Conservation (phyloP, 495 filamentous ascomycete genomes). For the Penicillium paradoxum region DNA sequence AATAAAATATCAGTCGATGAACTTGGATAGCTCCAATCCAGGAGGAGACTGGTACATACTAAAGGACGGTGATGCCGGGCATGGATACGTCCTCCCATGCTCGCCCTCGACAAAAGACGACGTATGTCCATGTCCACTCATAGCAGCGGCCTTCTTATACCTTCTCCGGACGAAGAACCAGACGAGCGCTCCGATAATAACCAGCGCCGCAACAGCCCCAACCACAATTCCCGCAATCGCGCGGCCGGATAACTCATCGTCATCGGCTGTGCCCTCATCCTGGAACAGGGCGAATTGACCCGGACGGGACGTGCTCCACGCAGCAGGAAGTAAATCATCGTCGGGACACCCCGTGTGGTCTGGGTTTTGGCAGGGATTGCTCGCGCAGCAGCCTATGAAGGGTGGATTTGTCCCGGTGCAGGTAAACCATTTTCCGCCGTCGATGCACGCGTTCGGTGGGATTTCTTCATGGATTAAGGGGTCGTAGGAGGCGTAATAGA, state of each 20-base stretch:
- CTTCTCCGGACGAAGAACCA: slow-evolving; percentile 19
- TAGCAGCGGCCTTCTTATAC: slow-evolving; percentile 7
- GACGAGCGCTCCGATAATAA: slow-evolving; percentile 32
- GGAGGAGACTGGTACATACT: slow-evolving; percentile 8
- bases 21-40: slow-evolving; percentile 6
- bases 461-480: slow-evolving; percentile 4
- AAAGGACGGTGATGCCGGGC: slow-evolving; percentile 4
- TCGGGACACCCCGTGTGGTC: slow-evolving; percentile 12
- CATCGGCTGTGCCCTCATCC: slow-evolving; percentile 11
- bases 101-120: slow-evolving; percentile 9
- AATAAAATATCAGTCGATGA: slow-evolving; percentile 5
- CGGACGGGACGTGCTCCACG: slow-evolving; percentile 5
- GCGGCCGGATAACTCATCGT: slow-evolving; percentile 9
- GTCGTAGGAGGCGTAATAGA: slow-evolving; percentile 21
- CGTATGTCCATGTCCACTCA: slow-evolving; percentile 8
- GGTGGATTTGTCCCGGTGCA: slow-evolving; percentile 16
- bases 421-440: slow-evolving; percentile 17
- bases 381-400: slow-evolving; percentile 26
- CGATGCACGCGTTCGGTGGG: slow-evolving; percentile 18
- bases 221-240: slow-evolving; percentile 24
- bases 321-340: slow-evolving; percentile 18
- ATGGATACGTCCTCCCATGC: slow-evolving; percentile 7
- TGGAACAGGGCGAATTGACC: slow-evolving; percentile 15
- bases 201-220: slow-evolving; percentile 30
- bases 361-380: slow-evolving; percentile 6